phyloP scores from a whole-genome alignment of 768 basidiomycete species.

The Trametopsis cervina region DNA sequence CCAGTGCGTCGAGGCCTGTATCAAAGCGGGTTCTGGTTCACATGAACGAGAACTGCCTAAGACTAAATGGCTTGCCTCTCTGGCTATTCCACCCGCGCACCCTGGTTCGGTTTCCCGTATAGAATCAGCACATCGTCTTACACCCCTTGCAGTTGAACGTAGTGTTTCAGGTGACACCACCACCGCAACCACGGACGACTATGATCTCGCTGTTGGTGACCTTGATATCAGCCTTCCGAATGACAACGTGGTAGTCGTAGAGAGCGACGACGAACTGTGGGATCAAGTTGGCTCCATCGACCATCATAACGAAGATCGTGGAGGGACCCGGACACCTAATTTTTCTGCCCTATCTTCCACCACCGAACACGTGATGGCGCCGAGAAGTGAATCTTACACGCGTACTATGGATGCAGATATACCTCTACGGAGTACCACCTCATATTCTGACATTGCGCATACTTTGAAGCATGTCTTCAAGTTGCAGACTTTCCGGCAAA shows the following conservation, averaged over 20 bases:
- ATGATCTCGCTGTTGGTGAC: not conserved
- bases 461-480: conserved; percentile 56
- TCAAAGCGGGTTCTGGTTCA: not conserved
- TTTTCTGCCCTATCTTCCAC: too few species aligned
- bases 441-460: conserved; percentile 29
- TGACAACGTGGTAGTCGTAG: not conserved
- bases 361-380: too few species aligned
- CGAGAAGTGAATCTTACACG: too few species aligned
- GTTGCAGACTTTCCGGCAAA: conserved; percentile 61
- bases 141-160: too few species aligned
- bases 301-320: not conserved
- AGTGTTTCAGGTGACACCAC: not conserved
- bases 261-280: conserved; percentile 11
- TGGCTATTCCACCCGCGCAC: not conserved
- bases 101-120: not conserved
- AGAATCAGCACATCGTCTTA: not conserved
- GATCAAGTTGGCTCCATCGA: not conserved
- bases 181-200: not conserved
- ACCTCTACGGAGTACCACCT: too few species aligned
- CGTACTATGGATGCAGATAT: too few species aligned
- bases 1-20: conserved; percentile 1
- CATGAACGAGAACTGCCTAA: not conserved
- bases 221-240: not conserved
- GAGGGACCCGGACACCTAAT: too few species aligned
- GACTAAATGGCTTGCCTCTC: conserved; percentile 1